Evolutionary conservation across 768 basidiomycete species (phyloP).

Genomic region (Hydnomerulius pinastri): DNA sequence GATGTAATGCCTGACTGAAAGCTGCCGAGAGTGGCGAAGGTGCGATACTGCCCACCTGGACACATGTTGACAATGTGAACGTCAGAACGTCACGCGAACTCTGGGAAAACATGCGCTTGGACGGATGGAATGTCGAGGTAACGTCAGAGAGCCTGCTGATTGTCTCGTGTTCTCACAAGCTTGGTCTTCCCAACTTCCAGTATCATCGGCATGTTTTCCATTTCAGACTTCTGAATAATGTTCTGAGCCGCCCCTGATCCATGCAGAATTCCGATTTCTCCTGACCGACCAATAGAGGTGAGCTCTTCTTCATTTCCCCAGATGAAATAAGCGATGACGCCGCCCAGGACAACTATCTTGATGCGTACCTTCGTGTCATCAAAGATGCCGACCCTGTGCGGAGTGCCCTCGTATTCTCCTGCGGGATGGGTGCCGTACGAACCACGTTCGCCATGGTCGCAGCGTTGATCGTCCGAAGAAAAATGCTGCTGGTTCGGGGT

Average conservation of each 20-base stretch:
- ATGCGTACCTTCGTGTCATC: conserved; percentile 86
- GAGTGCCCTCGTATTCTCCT: conserved; percentile 90
- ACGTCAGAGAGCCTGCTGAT: not conserved
- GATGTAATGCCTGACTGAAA: conserved; percentile 16
- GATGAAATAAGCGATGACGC: not conserved
- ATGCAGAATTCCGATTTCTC: conserved; percentile 88
- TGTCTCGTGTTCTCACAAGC: conserved; percentile 6
- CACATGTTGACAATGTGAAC: conserved; percentile 77
- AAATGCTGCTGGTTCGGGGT: conserved; percentile 63
- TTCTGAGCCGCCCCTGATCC: conserved; percentile 12
- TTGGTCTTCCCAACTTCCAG: conserved; percentile 35
- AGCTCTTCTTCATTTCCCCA: conserved; percentile 7
- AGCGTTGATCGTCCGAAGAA: conserved; percentile 81
- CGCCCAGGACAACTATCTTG: conserved; percentile 86
- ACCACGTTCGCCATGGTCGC: conserved; percentile 99
- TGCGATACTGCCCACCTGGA: conserved; percentile 91
- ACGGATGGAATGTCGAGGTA: conserved; percentile 94
- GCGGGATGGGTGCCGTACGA: conserved; percentile 95
- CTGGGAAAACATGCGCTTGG: conserved; percentile 72
- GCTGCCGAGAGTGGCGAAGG: conserved; percentile 69
- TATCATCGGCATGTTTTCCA: conserved; percentile 65
- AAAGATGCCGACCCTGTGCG: conserved; percentile 73
- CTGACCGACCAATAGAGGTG: conserved; percentile 88
- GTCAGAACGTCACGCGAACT: conserved; percentile 89
- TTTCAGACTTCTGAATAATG: not conserved